Base-by-base conservation (phyloP, 371 early-diverging fungal genomes). In the Mortierella sp. region DNA sequence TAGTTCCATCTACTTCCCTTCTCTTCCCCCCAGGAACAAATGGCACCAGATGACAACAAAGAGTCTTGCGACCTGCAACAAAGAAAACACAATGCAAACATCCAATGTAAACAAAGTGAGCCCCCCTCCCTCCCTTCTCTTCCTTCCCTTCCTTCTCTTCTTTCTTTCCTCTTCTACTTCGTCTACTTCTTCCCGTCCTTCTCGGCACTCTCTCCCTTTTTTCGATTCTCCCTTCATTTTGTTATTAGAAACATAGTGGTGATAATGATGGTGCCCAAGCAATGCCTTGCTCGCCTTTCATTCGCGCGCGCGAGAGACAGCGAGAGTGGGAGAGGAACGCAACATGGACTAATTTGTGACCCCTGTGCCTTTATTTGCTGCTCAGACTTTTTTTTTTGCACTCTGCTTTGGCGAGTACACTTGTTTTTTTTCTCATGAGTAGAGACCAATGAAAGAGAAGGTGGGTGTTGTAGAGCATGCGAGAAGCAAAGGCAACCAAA, bases 51-150 rank as follows among this genome's bases (percentile, higher is more conserved):
- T 61, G 67, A 21, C 34, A 34, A 6, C 40, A 37, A 34, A 64
- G 16, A 16, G 67, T 34, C 37, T 64, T 24, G 21, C 19, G 19
- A 50, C 28, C 11, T 31, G 61, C 19, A 34, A 54, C 3, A 54
- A 3, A n/a, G 5, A 54, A 16, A 54, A 54, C 50, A 43, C 48
- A 50, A 50, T 16, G 16, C 50, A 50, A 16, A 11, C 50, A 50
- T 50, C 50, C 3, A 16, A 61, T 61, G 40, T 64, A 64, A 64
- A 64, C 67, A 64, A 64, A 64, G 67, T 40, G 67, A 64, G 67
- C 67, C 40, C 37, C 61, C 3, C 19, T n/a, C 54, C 54, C n/a
- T 21, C 34, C 3, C 28, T 28, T 26, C 26, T 24, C 0, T 61
- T 61, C 28, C 28, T 55, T 55, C 28, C 51, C 31, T 10, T 57